Evolutionary conservation across 768 basidiomycete species (phyloP).

Genomic region (Collybia nuda): DNA sequence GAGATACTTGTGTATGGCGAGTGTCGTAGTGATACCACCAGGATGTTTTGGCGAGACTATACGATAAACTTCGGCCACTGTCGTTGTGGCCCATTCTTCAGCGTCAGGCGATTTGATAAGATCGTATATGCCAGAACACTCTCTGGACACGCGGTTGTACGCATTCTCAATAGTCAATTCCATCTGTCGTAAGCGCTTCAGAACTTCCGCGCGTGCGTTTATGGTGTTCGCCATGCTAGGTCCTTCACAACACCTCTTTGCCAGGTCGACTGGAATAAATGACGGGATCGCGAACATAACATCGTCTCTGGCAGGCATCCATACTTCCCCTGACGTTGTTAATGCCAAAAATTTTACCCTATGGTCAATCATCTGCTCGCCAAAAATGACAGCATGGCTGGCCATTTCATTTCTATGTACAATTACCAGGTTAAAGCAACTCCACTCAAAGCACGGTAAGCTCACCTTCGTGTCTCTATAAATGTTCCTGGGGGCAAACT

Average conservation of each 20-base stretch:
- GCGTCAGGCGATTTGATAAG: slow-evolving; percentile 43
- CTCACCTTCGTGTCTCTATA: slow-evolving; percentile 52
- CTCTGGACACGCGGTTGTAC: slow-evolving; percentile 22
- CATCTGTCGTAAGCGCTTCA: slow-evolving; percentile 57
- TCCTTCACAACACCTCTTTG: slow-evolving; percentile 44
- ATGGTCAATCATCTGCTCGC: slow-evolving; percentile 20
- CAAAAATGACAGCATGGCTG: slow-evolving; percentile 35
- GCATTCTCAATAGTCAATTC: slow-evolving; percentile 46
- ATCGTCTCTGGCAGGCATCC: slow-evolving; percentile 49
- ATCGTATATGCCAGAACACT: slow-evolving; percentile 41
- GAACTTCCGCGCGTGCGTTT: slow-evolving; percentile 65
- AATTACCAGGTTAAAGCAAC: slow-evolving; percentile 1
- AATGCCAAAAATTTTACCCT: slow-evolving; percentile 19
- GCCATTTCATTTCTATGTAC: slow-evolving; percentile 28
- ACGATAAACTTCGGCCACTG: slow-evolving; percentile 51
- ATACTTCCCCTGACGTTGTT: slow-evolving; percentile 53
- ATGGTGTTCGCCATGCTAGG: slow-evolving; percentile 23
- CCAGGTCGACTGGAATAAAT: slow-evolving; percentile 47
- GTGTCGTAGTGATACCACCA: slow-evolving; percentile 31
- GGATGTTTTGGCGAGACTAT: slow-evolving; percentile 30
- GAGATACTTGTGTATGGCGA: slow-evolving; percentile 65
- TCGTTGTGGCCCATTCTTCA: slow-evolving; percentile 54
- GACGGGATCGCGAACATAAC: slow-evolving; percentile 60
- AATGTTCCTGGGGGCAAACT: slow-evolving; percentile 45
- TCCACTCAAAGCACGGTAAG: slow-evolving; percentile 10